A percentile compares a stretch with the other conserved stretches of the same genome.
phyloP scores from a whole-genome alignment of 202 grass and related monocot genomes.

The Schoenoplectus triqueter region DNA sequence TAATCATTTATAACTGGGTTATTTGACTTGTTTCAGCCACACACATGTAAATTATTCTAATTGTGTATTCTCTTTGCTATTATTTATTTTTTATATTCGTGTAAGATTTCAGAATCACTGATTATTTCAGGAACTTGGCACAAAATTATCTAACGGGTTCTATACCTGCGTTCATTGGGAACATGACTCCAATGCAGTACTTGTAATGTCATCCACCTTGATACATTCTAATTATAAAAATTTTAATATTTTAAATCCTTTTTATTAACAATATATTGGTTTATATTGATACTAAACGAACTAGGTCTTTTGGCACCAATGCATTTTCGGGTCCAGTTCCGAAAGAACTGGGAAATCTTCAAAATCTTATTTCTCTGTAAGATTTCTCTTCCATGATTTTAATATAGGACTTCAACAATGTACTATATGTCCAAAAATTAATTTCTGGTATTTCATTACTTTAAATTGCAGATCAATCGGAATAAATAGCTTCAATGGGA shows the following conservation, averaged over 20 bases:
- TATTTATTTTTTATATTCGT: neutral
- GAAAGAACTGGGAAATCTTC: constrained; percentile 79
- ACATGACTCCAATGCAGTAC: constrained; percentile 59
- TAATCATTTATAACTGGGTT: neutral
- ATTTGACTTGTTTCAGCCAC: no score
- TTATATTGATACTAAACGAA: constrained; percentile 29
- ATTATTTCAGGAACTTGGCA: constrained; percentile 51
- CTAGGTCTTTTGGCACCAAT: constrained; percentile 60
- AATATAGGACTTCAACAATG: neutral
- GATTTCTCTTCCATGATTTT: constrained; percentile 33
- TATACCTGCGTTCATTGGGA: constrained; percentile 60
- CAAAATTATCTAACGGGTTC: constrained; percentile 69
- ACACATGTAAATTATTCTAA: neutral
- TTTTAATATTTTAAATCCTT: neutral
- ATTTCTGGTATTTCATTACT: neutral
- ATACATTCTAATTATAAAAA: neutral
- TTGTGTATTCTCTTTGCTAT: neutral
- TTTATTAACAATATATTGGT: constrained; percentile 4
- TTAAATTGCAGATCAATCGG: constrained; percentile 51
- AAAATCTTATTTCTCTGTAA: constrained; percentile 61
- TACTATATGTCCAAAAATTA: neutral
- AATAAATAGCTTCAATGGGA: constrained; percentile 69
- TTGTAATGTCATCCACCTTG: constrained; percentile 49
- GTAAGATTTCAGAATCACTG: constrained; percentile 15
- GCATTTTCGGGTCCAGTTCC: constrained; percentile 73